Evolutionary conservation across 139 green algal genomes (phyloP).

Genomic region (Chlorella vulgaris): DNA sequence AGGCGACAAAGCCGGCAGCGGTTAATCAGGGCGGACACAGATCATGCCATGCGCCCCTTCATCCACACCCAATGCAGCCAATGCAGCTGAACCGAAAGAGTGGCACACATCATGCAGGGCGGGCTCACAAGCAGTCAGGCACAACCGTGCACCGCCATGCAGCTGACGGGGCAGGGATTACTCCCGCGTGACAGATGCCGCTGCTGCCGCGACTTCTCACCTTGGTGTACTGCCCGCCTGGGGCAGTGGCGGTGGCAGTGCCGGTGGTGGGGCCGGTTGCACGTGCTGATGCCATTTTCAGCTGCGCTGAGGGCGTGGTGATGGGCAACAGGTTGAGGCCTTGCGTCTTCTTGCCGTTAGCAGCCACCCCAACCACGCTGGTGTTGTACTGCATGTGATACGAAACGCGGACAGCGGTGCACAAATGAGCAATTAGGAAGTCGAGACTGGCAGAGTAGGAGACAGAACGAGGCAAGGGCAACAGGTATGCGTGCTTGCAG

Average conservation of each 20-base stretch:
- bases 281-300: neutral
- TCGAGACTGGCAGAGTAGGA: too few species aligned
- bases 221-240: neutral
- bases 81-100: neutral
- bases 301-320: neutral
- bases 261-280: neutral
- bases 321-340: neutral
- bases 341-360: neutral
- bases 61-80: neutral
- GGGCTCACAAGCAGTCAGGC: too few species aligned
- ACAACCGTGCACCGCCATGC: neutral
- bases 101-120: neutral
- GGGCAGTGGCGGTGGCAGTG: neutral
- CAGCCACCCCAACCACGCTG: neutral
- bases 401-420: neutral
- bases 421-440: neutral
- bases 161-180: neutral
- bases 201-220: neutral
- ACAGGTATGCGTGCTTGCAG: too few species aligned
- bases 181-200: neutral
- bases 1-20: too few species aligned
- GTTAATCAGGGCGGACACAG: neutral
- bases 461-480: too few species aligned
- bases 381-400: neutral
- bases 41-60: neutral